These are phyloP conservation scores for Rhodotorula sp. DNA, from an alignment of 1,284 basidiomycete species.

Conservation along the genomic window DNA sequence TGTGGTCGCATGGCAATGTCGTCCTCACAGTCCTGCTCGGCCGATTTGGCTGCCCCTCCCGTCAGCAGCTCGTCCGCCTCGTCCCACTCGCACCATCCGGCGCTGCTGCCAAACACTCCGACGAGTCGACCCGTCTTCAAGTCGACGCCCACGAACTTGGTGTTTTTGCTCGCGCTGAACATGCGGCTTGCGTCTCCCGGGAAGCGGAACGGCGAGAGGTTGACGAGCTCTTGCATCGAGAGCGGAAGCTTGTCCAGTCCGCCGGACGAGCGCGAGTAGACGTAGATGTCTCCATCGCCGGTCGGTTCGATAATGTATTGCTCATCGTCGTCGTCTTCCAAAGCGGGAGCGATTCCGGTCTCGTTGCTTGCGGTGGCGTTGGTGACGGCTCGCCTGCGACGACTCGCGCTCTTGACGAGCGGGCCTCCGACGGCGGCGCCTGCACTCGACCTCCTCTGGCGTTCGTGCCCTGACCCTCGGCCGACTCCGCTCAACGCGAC, in stretches of 20 bases:
- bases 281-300: slow-evolving; percentile 74
- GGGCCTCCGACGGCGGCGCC: slow-evolving; percentile 25
- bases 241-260: slow-evolving; percentile 73
- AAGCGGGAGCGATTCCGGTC: slow-evolving; percentile 15
- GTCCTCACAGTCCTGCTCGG: slow-evolving; percentile 37
- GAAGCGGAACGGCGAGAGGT: slow-evolving; percentile 79
- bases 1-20: slow-evolving; percentile 43
- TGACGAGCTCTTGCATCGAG: slow-evolving; percentile 79
- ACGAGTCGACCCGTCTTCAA: slow-evolving; percentile 77
- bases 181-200: slow-evolving; percentile 66
- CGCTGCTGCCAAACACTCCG: slow-evolving; percentile 63
- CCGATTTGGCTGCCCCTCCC: slow-evolving; percentile 36
- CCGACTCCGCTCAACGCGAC: slow-evolving; percentile 31
- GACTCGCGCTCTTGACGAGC: slow-evolving; percentile 31
- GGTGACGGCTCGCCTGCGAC: not conserved
- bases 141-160: slow-evolving; percentile 73
- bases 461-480: slow-evolving; percentile 28
- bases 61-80: slow-evolving; percentile 50
- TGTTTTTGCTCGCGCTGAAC: slow-evolving; percentile 82
- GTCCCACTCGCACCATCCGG: slow-evolving; percentile 68
- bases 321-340: slow-evolving; percentile 61
- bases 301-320: slow-evolving; percentile 88
- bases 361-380: slow-evolving; percentile 9
- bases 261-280: slow-evolving; percentile 33
- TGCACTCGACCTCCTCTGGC: slow-evolving; percentile 49